A percentile compares a stretch with the other conserved stretches of the same genome.
Conservation (phyloP, 306 rosid genomes). For the Hippophae rhamnoides region DNA sequence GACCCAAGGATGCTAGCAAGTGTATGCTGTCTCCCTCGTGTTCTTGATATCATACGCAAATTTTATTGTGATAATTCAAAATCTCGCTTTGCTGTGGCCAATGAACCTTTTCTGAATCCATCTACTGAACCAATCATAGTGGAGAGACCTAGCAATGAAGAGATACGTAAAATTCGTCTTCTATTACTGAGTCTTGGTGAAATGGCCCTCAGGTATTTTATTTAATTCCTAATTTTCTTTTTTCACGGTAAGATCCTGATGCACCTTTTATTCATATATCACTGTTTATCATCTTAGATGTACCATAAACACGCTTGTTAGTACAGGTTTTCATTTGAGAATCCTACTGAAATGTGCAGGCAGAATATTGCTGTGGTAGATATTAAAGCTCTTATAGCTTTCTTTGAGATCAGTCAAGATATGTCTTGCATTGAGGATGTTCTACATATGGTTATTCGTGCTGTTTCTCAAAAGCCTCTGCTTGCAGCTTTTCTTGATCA, state of each 20-base stretch:
- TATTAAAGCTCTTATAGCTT: slow-evolving; percentile 75
- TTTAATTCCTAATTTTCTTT: slow-evolving; percentile 11
- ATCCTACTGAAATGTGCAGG: slow-evolving; percentile 43
- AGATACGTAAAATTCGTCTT: slow-evolving; percentile 88
- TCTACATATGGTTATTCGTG: slow-evolving; percentile 88
- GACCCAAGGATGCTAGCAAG: slow-evolving; percentile 79
- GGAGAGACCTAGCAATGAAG: slow-evolving; percentile 65
- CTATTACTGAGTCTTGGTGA: slow-evolving; percentile 93
- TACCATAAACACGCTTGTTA: neutral
- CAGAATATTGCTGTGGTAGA: slow-evolving; percentile 68
- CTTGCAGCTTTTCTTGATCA: slow-evolving; percentile 86
- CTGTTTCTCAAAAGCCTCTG: slow-evolving; percentile 69
- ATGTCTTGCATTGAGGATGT: slow-evolving; percentile 91
- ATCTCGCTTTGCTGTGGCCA: slow-evolving; percentile 42
- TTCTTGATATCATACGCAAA: slow-evolving; percentile 71
- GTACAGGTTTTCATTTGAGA: slow-evolving; percentile 19
- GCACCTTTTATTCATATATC: neutral
- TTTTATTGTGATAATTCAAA: slow-evolving; percentile 65
- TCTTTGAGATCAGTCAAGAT: slow-evolving; percentile 82
- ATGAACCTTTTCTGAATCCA: slow-evolving; percentile 44
- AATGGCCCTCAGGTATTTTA: slow-evolving; percentile 81
- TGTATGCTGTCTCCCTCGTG: slow-evolving; percentile 74
- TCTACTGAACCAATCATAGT: slow-evolving; percentile 33
- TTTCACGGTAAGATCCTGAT: slow-evolving; percentile 5
- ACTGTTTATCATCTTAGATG: neutral